Conservation (phyloP, 2,329 filamentous ascomycete genomes). For the Verticillium nonalfalfae region DNA sequence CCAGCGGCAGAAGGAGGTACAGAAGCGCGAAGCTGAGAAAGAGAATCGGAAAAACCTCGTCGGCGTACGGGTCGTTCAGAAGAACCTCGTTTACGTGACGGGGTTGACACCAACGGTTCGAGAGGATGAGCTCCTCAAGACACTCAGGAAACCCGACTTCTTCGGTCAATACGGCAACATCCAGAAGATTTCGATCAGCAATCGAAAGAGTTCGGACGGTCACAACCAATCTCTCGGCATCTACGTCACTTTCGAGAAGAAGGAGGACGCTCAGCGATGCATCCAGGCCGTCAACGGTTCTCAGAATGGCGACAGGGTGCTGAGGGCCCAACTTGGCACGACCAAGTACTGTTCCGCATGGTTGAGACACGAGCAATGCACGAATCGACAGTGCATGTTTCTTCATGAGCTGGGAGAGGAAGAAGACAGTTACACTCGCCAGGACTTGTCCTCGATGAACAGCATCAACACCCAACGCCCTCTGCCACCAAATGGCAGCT, state of each 20-base stretch:
- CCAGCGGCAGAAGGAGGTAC: slow-evolving; percentile 85
- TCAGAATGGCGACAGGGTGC: slow-evolving; percentile 76
- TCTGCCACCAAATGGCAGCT: slow-evolving; percentile 43
- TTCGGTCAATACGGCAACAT: slow-evolving; percentile 99
- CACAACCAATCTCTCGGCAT: slow-evolving; percentile 88
- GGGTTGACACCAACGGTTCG: slow-evolving; percentile 86
- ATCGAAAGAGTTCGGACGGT: slow-evolving; percentile 70
- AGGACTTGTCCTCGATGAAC: slow-evolving; percentile 92
- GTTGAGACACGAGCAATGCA: slow-evolving; percentile 87
- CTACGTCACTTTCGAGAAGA: slow-evolving; percentile 95
- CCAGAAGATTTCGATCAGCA: slow-evolving; percentile 97
- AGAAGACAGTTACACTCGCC: slow-evolving; percentile 90
- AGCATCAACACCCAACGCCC: slow-evolving; percentile 75
- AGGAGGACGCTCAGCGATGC: slow-evolving; percentile 82
- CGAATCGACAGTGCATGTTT: slow-evolving; percentile 96
- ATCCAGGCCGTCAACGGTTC: slow-evolving; percentile 91
- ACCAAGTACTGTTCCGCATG: slow-evolving; percentile 99
- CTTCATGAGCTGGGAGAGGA: slow-evolving; percentile 97
- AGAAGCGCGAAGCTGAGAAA: slow-evolving; percentile 93
- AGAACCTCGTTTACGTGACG: slow-evolving; percentile 97
- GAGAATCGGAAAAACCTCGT: slow-evolving; percentile 94
- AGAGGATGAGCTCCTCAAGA: slow-evolving; percentile 88
- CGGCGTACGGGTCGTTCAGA: slow-evolving; percentile 92
- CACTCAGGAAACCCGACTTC: slow-evolving; percentile 82
- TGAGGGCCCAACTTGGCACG: slow-evolving; percentile 77